phyloP scores from a whole-genome alignment of 2,329 filamentous ascomycete genomes.

The Gnomoniopsis sp. region DNA sequence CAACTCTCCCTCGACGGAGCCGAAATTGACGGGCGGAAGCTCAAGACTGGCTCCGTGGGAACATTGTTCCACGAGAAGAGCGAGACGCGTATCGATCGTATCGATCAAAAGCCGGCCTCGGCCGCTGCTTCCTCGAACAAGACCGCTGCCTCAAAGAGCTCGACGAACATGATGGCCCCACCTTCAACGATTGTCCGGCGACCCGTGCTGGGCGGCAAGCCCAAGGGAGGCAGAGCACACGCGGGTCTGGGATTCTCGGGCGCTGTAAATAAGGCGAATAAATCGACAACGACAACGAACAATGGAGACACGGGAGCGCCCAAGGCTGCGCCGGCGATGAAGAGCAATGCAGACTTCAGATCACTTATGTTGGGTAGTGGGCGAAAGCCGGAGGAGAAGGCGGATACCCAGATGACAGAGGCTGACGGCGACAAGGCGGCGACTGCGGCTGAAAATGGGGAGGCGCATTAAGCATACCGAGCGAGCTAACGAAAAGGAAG shows the following conservation, averaged over 20 bases:
- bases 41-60: slow-evolving; percentile 52
- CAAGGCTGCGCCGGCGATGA: slow-evolving; percentile 30
- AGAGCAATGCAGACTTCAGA: slow-evolving; percentile 58
- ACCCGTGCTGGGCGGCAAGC: slow-evolving; percentile 25
- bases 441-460: neutral
- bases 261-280: slow-evolving; percentile 20
- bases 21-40: slow-evolving; percentile 50
- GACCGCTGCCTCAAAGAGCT: slow-evolving; percentile 15
- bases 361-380: slow-evolving; percentile 41
- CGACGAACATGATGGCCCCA: slow-evolving; percentile 40
- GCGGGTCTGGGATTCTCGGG: slow-evolving; percentile 29
- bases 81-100: slow-evolving; percentile 39
- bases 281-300: slow-evolving; percentile 19
- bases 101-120: slow-evolving; percentile 33
- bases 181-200: slow-evolving; percentile 38
- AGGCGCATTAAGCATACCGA: neutral
- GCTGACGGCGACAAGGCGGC: neutral
- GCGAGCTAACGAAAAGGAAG: neutral
- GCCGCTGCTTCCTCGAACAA: slow-evolving; percentile 27
- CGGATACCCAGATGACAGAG: neutral
- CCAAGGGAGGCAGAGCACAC: slow-evolving; percentile 25
- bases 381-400: slow-evolving; percentile 12
- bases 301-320: slow-evolving; percentile 12
- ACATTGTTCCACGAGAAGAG: slow-evolving; percentile 53
- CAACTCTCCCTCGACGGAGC: slow-evolving; percentile 55